Evolutionary conservation across 768 basidiomycete species (phyloP).

Genomic region (Neoboletus magnificus): DNA sequence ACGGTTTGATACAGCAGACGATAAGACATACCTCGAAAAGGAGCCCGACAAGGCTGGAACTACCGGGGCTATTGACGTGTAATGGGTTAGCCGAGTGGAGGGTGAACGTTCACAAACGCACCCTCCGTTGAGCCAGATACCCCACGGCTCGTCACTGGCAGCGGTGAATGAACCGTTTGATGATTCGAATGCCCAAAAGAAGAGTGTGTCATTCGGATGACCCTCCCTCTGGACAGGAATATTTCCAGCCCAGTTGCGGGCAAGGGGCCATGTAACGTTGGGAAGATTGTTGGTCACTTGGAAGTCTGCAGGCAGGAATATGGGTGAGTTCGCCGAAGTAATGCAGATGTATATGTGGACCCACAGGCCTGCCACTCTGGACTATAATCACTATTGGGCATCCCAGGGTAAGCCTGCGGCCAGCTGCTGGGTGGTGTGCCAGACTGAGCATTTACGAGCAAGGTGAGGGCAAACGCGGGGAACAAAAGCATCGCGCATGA

Average conservation of each 20-base stretch:
- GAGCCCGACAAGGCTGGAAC: slow-evolving; percentile 64
- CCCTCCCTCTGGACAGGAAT: slow-evolving; percentile 55
- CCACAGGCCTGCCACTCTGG: slow-evolving; percentile 62
- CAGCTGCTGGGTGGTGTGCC: slow-evolving; percentile 30
- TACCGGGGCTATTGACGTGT: slow-evolving; percentile 48
- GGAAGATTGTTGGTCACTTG: slow-evolving; percentile 54
- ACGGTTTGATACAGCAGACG: not conserved
- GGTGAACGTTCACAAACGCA: slow-evolving; percentile 24
- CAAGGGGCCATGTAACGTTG: slow-evolving; percentile 53
- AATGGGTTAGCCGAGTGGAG: not conserved
- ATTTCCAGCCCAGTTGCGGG: slow-evolving; percentile 62
- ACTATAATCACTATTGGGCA: slow-evolving; percentile 45
- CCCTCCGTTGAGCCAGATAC: slow-evolving; percentile 75
- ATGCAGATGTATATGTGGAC: slow-evolving; percentile 13
- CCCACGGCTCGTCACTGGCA: slow-evolving; percentile 53
- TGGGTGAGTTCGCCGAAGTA: not conserved
- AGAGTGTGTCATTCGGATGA: slow-evolving; percentile 64
- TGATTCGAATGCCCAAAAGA: slow-evolving; percentile 64
- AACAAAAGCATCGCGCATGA: slow-evolving; percentile 8
- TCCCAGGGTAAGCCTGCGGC: slow-evolving; percentile 43
- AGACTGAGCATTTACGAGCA: slow-evolving; percentile 23
- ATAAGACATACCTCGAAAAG: slow-evolving; percentile 55
- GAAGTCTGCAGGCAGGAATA: slow-evolving; percentile 44
- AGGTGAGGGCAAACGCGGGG: not conserved
- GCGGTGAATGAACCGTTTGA: slow-evolving; percentile 52